phyloP scores from a whole-genome alignment of 139 green algal genomes.

The Haematococcus lacustris region DNA sequence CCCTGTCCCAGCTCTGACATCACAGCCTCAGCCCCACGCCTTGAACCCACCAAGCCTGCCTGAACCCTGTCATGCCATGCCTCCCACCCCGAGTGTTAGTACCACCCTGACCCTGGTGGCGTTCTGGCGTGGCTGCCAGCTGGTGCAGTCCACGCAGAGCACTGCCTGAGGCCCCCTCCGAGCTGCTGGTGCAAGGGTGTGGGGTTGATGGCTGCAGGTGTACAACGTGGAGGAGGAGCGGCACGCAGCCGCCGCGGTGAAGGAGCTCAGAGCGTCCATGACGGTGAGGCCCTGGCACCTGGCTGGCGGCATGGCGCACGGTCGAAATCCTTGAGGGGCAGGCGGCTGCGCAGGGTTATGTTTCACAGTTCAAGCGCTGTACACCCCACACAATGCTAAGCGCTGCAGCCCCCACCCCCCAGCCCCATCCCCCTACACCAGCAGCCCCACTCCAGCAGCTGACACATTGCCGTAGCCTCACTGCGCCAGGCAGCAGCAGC shows the following conservation, averaged over 20 bases:
- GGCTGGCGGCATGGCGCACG: neutral
- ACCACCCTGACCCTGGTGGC: too few relatives aligned
- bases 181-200: neutral
- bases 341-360: neutral
- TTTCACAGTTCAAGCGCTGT: neutral
- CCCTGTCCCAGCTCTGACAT: too few relatives aligned
- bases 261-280: conserved; percentile 30
- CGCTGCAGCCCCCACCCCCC: too few relatives aligned
- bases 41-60: too few relatives aligned
- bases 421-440: too few relatives aligned
- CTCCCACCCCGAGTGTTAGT: too few relatives aligned
- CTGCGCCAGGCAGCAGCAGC: too few relatives aligned
- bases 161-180: neutral
- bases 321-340: neutral
- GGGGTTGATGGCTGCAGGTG: conserved; percentile 29
- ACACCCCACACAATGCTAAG: neutral
- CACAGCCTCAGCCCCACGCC: too few relatives aligned
- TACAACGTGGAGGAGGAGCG: conserved; percentile 33
- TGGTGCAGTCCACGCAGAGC: too few relatives aligned
- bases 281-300: conserved; percentile 4
- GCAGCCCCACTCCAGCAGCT: neutral
- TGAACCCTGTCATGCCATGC: too few relatives aligned
- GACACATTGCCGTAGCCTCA: neutral
- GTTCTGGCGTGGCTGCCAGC: too few relatives aligned
- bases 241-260: conserved; percentile 23